Base-by-base conservation (phyloP, 1,284 basidiomycete genomes). In the Trametes sp. region DNA sequence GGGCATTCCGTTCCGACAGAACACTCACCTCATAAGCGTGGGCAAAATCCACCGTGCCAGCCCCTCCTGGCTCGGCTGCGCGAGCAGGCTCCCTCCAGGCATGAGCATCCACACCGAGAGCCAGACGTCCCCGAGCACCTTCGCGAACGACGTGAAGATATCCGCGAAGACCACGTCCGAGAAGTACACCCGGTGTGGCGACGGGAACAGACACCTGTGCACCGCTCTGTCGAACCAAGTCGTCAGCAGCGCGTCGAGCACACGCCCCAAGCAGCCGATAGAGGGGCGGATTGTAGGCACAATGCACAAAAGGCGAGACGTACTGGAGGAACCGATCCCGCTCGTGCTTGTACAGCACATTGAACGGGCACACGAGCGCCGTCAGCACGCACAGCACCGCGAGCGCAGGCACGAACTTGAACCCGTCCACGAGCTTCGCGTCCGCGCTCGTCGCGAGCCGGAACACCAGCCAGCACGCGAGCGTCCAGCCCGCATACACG, bases 111-210 rank as follows among this genome's bases (percentile, higher is more conserved):
- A 90, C 2, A 90, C 72, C 1, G 93, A 95, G 26, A 98, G 80
- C 93, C 94, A 98, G 52, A 97, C 81, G 72, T 99, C 97, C 19
- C 96, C 98, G 38, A 98, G 81, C 29, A 99, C 96, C 79, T 98
- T 98, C 45, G 98, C 96, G 70, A 95, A 98, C 0, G 95, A 98
- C 0, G 98, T 99, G 71, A 98, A 86, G 64, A 98, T 88, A 83
- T 99, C 98, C 59, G 97, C 96, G 61, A 98, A 87, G 50, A 99
- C 87, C 50, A 99, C 89, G 73, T 99, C 96, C 45, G 90, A 89
- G 77, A 99, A 99, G 73, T 90, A 88, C 48, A 96, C 83, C 53
- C 83, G 81, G 57, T 82, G 80, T 31, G 84, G 74, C 0, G 87
- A 81, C 26, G 92, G 87, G 50, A 89, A 84, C 33, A 96, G 70